Evolutionary conservation across 1,139 yeast genomes (phyloP).

Genomic region (Pichia norvegensis): DNA sequence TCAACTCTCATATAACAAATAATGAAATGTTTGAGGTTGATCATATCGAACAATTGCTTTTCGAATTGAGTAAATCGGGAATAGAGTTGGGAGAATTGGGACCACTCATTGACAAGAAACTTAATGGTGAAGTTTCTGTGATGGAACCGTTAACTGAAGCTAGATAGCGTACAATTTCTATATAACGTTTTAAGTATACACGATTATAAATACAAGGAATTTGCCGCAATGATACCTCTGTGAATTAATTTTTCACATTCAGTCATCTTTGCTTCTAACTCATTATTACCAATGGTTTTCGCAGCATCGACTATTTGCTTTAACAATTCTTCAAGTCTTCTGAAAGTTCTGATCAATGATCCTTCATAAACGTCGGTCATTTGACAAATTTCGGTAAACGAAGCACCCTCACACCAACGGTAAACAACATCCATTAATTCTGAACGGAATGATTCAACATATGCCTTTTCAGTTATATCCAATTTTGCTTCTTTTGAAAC

Average conservation of each 20-base stretch:
- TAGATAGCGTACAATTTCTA: neutral
- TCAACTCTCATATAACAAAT: conserved; percentile 13
- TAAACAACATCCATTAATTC: conserved; percentile 95
- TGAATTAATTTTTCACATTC: conserved; percentile 77
- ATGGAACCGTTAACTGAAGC: neutral
- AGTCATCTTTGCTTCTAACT: conserved; percentile 82
- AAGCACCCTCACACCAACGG: conserved; percentile 95
- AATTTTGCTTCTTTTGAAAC: conserved; percentile 83
- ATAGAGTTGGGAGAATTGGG: neutral
- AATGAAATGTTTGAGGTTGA: conserved; percentile 1
- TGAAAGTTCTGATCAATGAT: conserved; percentile 85
- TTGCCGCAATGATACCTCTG: conserved; percentile 95
- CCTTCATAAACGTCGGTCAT: conserved; percentile 99
- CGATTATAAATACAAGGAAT: conserved; percentile 66
- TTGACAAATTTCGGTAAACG: conserved; percentile 93
- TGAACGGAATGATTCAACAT: conserved; percentile 81
- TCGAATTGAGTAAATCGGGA: neutral
- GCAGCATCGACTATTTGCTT: conserved; percentile 88
- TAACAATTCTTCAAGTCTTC: conserved; percentile 86
- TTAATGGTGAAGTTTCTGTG: neutral
- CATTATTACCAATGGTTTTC: conserved; percentile 83
- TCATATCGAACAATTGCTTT: neutral
- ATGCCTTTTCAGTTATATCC: conserved; percentile 83
- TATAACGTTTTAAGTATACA: neutral
- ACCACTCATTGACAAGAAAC: neutral